These are phyloP conservation scores for Sambucus nigra DNA, from an alignment of 129 eudicot genomes.

Conservation along the genomic window DNA sequence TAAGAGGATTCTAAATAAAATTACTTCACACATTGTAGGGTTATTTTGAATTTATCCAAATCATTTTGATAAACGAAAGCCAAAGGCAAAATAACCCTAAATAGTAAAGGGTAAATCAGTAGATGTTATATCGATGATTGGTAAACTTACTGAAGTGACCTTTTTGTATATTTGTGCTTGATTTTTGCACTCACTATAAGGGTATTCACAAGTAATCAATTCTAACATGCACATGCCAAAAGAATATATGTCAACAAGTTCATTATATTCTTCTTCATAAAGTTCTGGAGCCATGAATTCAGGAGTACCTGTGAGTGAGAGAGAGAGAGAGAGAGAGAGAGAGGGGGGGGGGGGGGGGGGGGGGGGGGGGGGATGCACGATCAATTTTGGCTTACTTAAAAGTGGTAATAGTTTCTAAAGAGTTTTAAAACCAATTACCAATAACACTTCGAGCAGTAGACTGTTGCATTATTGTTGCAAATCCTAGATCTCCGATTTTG, in stretches of 20 bases:
- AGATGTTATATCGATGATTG: neutral
- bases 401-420: too few relatives aligned
- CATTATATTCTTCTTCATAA: constrained; percentile 57
- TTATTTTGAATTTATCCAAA: too few relatives aligned
- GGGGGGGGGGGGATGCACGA: too few relatives aligned
- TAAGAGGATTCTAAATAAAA: neutral
- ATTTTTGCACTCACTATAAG: constrained; percentile 52
- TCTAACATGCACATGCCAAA: constrained; percentile 63
- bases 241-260: constrained; percentile 54
- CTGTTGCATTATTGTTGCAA: constrained; percentile 47
- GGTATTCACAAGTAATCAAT: constrained; percentile 44
- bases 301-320: constrained; percentile 40
- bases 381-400: too few relatives aligned
- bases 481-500: constrained; percentile 58
- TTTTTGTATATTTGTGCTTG: constrained; percentile 47
- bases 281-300: constrained; percentile 73
- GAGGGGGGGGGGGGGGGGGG: too few relatives aligned
- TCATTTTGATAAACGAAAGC: neutral
- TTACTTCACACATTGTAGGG: neutral
- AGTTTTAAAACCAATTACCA: constrained; percentile 28
- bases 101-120: too few relatives aligned
- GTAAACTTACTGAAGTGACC: constrained; percentile 46
- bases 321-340: too few relatives aligned
- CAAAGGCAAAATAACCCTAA: neutral
- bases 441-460: constrained; percentile 50